Base-by-base conservation (phyloP, 2,329 filamentous ascomycete genomes). In the Cordyceps tenuipes region DNA sequence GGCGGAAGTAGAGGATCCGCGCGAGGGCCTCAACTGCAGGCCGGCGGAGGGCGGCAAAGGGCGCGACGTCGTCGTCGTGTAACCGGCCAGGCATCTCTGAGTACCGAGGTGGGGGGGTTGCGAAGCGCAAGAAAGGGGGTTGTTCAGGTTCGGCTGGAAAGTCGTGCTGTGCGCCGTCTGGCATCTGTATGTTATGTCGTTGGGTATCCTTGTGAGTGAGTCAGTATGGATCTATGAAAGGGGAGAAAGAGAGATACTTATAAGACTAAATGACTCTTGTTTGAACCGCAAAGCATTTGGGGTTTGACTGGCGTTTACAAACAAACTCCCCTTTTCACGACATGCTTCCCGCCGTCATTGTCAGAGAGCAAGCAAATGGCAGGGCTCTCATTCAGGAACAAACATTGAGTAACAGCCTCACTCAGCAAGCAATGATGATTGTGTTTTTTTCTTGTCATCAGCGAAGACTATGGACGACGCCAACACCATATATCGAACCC, bases 11-110 rank as follows among this genome's bases (percentile, higher is more conserved):
- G 36, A 59, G 57, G 26, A 59, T 52, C 39, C 57, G 41, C 21
- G 57, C 57, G 26, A 59, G 57, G 39, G 57, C 34, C 7, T 44
- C 48, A 15, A 59, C 49, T 13, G 49, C 57, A 13, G 57, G 26
- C n/a, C 13, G 36, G 6, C 17, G 17, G 26, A 59, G 49, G 26
- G 36, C n/a, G 15, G 41, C 49, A 47, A 59, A 59, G 23, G 57
- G 10, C 29, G 26, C 39, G 31, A 5, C n/a, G n/a, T 21, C 43
- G 43, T 15, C 43, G 43, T 21, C 43, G 43, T 15, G 15, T 21
- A 8, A n/a, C 19, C 17, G n/a, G 43, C 21, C 43, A 9, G 43
- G 43, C 43, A 46, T 46, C n/a, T 21, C 43, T 21, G 6, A 3
- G n/a, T 1, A 21, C 6, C 9, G 17, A n/a, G n/a, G 3, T 2